Evolutionary conservation across 345 rosid species (phyloP).

Genomic region (Arabis hirsuta): DNA sequence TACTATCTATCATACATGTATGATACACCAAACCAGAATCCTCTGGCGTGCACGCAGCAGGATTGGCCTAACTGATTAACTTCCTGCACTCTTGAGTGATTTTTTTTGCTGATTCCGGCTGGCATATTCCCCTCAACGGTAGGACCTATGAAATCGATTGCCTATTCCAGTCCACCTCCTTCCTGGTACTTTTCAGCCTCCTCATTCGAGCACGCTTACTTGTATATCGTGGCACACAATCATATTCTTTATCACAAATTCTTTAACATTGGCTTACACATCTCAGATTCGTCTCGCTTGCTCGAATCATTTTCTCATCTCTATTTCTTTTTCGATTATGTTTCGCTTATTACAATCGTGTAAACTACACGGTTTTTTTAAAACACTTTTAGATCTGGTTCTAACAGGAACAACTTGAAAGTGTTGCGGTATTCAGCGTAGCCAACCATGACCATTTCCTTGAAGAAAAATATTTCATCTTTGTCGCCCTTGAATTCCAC

Average conservation of each 20-base stretch:
- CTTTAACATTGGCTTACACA: neutral
- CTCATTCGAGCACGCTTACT: neutral
- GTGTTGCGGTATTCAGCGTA: too few species aligned
- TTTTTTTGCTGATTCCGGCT: conserved; percentile 21
- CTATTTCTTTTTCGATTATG: too few species aligned
- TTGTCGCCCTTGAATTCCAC: too few species aligned
- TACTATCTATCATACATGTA: conserved; percentile 32
- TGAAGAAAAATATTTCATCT: too few species aligned
- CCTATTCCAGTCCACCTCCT: conserved; percentile 53
- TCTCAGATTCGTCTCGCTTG: too few species aligned
- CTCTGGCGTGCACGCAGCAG: conserved; percentile 37
- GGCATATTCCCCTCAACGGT: conserved; percentile 39
- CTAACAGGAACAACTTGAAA: too few species aligned
- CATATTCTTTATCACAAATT: conserved; percentile 44
- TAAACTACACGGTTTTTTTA: too few species aligned
- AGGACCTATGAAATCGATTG: conserved; percentile 46
- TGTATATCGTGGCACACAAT: conserved; percentile 37
- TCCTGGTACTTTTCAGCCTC: conserved; percentile 47
- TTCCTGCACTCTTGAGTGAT: conserved; percentile 35
- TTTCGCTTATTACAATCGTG: too few species aligned
- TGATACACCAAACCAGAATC: conserved; percentile 39
- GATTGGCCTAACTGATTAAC: conserved; percentile 18
- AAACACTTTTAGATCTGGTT: too few species aligned
- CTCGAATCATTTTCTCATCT: too few species aligned
- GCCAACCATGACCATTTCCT: too few species aligned